Conservation (phyloP, 805 yeast genomes). For the Huiozyma sinensis region DNA sequence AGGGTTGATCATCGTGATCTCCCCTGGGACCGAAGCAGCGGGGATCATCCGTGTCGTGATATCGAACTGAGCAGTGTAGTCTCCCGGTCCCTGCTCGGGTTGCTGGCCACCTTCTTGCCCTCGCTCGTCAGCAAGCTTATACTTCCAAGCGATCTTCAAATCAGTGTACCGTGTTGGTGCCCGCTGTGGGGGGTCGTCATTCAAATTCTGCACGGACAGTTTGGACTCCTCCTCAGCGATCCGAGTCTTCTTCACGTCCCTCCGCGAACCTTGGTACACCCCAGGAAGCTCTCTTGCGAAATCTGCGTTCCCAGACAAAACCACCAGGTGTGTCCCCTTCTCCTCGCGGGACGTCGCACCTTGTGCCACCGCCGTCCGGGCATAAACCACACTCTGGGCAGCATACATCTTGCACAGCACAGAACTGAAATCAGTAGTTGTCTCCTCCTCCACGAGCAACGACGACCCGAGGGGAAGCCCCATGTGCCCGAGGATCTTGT, state of each 20-base stretch:
- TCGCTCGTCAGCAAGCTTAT: conserved; percentile 41
- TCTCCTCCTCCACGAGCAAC: conserved; percentile 67
- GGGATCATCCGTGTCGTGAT: conserved; percentile 64
- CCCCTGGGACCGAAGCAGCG: conserved; percentile 44
- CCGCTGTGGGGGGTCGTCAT: conserved; percentile 23
- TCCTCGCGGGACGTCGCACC: conserved; percentile 8
- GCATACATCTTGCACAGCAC: conserved; percentile 59
- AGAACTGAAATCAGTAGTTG: conserved; percentile 79
- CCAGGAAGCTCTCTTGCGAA: conserved; percentile 76
- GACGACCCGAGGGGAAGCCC: conserved; percentile 77
- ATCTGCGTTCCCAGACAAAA: conserved; percentile 43
- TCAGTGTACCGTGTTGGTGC: conserved; percentile 30
- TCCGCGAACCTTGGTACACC: conserved; percentile 54
- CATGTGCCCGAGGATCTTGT: conserved; percentile 61
- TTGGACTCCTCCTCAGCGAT: conserved; percentile 49
- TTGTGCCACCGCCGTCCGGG: conserved; percentile 32
- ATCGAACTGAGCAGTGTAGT: conserved; percentile 62
- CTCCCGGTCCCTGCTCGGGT: conserved; percentile 30
- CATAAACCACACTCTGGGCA: conserved; percentile 66
- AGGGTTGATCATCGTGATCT: conserved; percentile 46
- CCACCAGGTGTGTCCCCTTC: conserved; percentile 48
- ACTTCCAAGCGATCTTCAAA: conserved; percentile 91
- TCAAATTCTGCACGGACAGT: conserved; percentile 57
- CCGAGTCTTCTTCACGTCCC: conserved; percentile 51
- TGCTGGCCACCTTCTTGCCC: conserved; percentile 10